Base-by-base conservation (phyloP, 1,139 yeast species). In the Candida smagusa region DNA sequence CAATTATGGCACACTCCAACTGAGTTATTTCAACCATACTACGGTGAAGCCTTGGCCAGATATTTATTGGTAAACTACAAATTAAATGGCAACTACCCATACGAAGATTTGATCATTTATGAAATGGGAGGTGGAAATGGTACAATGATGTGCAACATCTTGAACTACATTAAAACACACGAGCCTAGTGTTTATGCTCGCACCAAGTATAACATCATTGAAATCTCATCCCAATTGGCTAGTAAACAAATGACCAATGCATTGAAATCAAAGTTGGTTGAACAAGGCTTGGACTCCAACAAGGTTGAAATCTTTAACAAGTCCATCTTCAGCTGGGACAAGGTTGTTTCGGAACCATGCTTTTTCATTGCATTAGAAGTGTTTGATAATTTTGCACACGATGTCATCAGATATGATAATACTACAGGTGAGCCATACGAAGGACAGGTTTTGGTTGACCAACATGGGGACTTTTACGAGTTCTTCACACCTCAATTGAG, bases 51-150 rank as follows among this genome's bases (percentile, higher is more conserved):
- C 0, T 62, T 87, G 42, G 96, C 95, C 0, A 63, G 89, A 36
- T 82, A 85, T 52, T 60, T 88, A 9, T 56, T 87, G 33, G 78
- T 78, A n/a, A 81, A 82, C 53, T 84, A 82, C 57, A 81, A 81
- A 53, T 57, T 79, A 39, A 79, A 81, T 40, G 69, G 79, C n/a
- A 44, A 49, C 27, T 81, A 76, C 45, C 86, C 87, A 0, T 77
- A 78, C 47, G 64, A 74, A 27, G 88, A 82, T 48, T 65, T 87
- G 35, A 68, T 80, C 6, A 84, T 87, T 9, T 88, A 86, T 59
- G 96, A 88, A 61, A 79, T 86, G 74, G 96, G 96, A 41, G 95
- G 92, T 27, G 96, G 96, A 47, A 87, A 87, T 52, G 95, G 95
- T 38, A 87, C 95, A 0, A 60, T 87, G 40, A 87, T 87, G 96